Percentiles rank a stretch among this genome's conserved stretches.
Evolutionary conservation across 179 eudicot species (phyloP).

Genomic region (Patellifolia procumbens): DNA sequence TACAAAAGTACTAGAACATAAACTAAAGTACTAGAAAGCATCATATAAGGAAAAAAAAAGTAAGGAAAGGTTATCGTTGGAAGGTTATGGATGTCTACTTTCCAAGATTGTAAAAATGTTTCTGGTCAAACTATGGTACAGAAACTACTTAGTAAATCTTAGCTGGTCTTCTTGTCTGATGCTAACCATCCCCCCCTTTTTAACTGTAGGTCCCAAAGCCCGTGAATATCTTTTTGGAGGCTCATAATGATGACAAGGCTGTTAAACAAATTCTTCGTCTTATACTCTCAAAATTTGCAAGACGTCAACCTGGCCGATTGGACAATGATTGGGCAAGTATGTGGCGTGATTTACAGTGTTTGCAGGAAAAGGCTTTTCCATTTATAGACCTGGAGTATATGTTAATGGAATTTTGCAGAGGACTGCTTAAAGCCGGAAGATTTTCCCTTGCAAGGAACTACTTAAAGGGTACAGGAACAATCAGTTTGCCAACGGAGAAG

Average conservation of each 20-base stretch:
- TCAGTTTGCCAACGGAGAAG: conserved; percentile 80
- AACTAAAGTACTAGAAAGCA: background rate
- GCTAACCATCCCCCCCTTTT: background rate
- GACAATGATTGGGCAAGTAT: conserved; percentile 95
- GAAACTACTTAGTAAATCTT: background rate
- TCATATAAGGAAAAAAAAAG: too few relatives aligned
- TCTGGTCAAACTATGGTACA: background rate
- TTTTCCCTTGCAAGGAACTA: conserved; percentile 95
- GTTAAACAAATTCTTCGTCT: conserved; percentile 96
- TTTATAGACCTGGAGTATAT: conserved; percentile 86
- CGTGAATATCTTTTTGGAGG: conserved; percentile 63
- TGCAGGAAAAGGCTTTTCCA: conserved; percentile 91
- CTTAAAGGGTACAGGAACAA: conserved; percentile 79
- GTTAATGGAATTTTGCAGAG: conserved; percentile 94
- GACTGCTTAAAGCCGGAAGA: conserved; percentile 95
- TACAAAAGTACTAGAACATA: too few relatives aligned
- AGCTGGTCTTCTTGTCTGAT: background rate
- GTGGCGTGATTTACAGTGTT: conserved; percentile 92
- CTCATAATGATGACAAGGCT: conserved; percentile 75
- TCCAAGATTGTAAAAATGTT: background rate
- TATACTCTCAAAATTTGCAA: conserved; percentile 84
- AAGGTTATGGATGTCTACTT: too few relatives aligned
- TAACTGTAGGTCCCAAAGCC: conserved; percentile 89
- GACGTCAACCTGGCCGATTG: conserved; percentile 72
- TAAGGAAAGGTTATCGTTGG: too few relatives aligned